Conservation (phyloP, 345 rosid species). For the Anastatica hierochuntica region DNA sequence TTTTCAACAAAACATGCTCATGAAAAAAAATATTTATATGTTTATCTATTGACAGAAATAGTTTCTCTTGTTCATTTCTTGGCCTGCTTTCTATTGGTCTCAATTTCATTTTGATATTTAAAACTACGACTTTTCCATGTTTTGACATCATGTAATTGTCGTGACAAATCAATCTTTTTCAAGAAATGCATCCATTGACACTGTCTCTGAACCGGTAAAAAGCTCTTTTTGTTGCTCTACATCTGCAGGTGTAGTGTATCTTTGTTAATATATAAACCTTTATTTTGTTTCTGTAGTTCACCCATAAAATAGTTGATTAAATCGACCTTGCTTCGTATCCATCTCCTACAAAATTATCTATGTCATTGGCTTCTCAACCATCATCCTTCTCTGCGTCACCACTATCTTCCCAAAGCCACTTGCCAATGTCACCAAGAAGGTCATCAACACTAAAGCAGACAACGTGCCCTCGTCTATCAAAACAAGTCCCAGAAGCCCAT, state of each 20-base stretch:
- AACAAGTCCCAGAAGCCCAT: too few species aligned
- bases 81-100: neutral
- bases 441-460: conserved; percentile 36
- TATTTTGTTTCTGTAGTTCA: conserved; percentile 4
- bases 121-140: conserved; percentile 2
- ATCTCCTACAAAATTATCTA: conserved; percentile 47
- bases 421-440: conserved; percentile 30
- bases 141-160: too few species aligned
- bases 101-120: neutral
- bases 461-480: conserved; percentile 24
- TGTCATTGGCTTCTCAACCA: conserved; percentile 48
- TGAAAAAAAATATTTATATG: conserved; percentile 5
- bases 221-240: conserved; percentile 3
- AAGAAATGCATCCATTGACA: conserved; percentile 45
- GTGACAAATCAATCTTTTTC: conserved; percentile 62
- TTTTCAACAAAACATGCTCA: neutral
- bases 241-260: too few species aligned
- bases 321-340: conserved; percentile 31
- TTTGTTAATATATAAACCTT: neutral
- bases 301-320: too few species aligned
- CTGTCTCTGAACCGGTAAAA: conserved; percentile 50
- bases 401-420: conserved; percentile 36
- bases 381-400: conserved; percentile 51
- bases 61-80: conserved; percentile 11
- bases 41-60: neutral